Evolutionary conservation across 306 rosid species (phyloP), one percentile per base, ranked within the genome.

Genomic region (Abrus pulchellus): DNA sequence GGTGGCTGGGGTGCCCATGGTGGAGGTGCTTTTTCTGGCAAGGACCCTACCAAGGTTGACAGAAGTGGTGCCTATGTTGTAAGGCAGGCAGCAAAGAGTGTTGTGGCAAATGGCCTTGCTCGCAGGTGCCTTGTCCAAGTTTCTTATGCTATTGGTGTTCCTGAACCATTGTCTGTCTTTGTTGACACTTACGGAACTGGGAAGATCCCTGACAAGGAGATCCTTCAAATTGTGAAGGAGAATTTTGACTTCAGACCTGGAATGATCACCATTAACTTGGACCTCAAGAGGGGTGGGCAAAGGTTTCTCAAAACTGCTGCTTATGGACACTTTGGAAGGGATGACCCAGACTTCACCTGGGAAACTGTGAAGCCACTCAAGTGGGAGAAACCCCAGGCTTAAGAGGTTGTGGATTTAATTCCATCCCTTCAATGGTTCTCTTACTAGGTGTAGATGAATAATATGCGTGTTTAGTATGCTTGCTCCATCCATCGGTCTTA

Each of bases 1-100:
- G 99, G 99, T 0, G 99, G 99, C 4, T 96, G 99, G 99, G 99
- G 99, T 84, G 99, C 99, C 40, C 99, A 96, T 33, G 99, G 99
- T 55, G 99, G 99, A 48, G 99, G 99, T 85, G 99, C 99, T 50
- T 96, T 96, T 90, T 96, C 99, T 0, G 99, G 99, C 1, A 96
- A 96, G 92, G 99, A 96, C 87, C 99, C 99, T 27, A 96, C 99
- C 20, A 96, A 96, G 97, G 99, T 96, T 60, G 99, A 96, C 89
- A 89, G 99, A 74, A 96, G 99, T 68, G 99, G 99, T 60, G 99
- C 99, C 64, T 96, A 96, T 88, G 79, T 96, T 76, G 98, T 91
- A 10, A 86, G 99, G 81, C 99, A 96, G 84, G 99, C 99, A 20
- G 99, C 99, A 49, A 96, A 96, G 97, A 96, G 99, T 80, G 72